These are phyloP conservation scores for Casuarina cunninghamiana DNA, from an alignment of 306 rosid genomes.

Conservation along the genomic window DNA sequence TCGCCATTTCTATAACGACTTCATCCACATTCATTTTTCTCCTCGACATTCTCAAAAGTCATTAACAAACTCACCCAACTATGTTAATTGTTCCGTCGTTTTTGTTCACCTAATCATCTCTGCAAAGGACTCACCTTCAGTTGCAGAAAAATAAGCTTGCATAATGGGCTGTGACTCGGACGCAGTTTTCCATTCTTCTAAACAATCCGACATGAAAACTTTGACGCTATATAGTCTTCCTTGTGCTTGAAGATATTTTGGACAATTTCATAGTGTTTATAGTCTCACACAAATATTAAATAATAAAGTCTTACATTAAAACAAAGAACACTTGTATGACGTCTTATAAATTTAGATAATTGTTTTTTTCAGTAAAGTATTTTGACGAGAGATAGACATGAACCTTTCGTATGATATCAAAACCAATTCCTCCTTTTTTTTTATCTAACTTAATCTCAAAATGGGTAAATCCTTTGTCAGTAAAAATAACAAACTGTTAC, in stretches of 20 bases:
- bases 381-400: too few species aligned
- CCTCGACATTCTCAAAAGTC: constrained; percentile 42
- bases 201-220: constrained; percentile 6
- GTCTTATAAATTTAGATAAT: too few species aligned
- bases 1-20: constrained; percentile 12
- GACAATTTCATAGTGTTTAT: neutral
- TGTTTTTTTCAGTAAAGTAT: too few species aligned
- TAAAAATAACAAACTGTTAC: too few species aligned
- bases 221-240: constrained; percentile 8
- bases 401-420: too few species aligned
- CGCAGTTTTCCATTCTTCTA: constrained; percentile 25
- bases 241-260: constrained; percentile 37
- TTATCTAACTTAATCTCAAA: too few species aligned
- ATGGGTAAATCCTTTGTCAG: too few species aligned
- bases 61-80: constrained; percentile 75
- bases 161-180: constrained; percentile 20
- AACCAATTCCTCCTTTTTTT: too few species aligned
- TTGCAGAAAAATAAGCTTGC: constrained; percentile 1
- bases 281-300: too few species aligned
- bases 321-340: too few species aligned
- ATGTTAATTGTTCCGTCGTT: constrained; percentile 17
- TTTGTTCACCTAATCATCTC: constrained; percentile 51
- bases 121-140: neutral
- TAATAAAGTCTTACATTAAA: too few species aligned
- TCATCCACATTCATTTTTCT: constrained; percentile 7